Base-by-base conservation (phyloP, 176 grass and related monocot species). In the Zoysia japonica region DNA sequence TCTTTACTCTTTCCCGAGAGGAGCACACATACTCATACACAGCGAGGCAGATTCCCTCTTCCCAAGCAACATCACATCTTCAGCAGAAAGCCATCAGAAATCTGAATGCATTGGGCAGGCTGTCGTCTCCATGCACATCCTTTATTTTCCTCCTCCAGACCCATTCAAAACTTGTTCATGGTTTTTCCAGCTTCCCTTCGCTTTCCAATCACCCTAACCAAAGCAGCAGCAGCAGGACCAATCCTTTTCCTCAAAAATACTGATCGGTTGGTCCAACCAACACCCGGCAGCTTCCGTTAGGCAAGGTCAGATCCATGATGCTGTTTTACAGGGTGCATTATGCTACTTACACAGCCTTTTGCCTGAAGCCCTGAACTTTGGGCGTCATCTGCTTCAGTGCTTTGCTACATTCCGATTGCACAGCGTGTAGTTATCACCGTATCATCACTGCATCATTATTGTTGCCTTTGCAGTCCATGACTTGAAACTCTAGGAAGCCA, bases 61-160 rank as follows among this genome's bases (percentile, higher is more conserved):
- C 73, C 51, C 67, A 89, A 69, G 88, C 83, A 89, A 86, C 88
- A 56, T 69, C 67, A 55, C 82, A 77, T 74, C 83, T 86, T 89
- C 46, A 47, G 78, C 74, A 64, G 61, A 69, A 82, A 82, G 88
- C 37, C 74, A 82, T 74, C 83, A 80, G 64, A 78, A 78, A 20
- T 28, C 56, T 3, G 59, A 68, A 76, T 48, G 69, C 44, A 65
- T 37, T 52, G 42, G 36, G 75, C 11, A 48, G 63, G 72, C 36
- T 78, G 54, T 52, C 39, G 7, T 14, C 46, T 19, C 45, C 13
- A n/a, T 49, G 11, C 12, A 36, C 73, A 28, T 2, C 14, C 19
- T n/a, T 36, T 53, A 15, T 57, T 57, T 55, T 66, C 72, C 51
- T 68, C 50, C 20, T 72, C 17, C 36, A 85, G 77, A 82, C 61